phyloP scores from a whole-genome alignment of 371 early-diverging fungal genomes.

The Rhizopus delemar region DNA sequence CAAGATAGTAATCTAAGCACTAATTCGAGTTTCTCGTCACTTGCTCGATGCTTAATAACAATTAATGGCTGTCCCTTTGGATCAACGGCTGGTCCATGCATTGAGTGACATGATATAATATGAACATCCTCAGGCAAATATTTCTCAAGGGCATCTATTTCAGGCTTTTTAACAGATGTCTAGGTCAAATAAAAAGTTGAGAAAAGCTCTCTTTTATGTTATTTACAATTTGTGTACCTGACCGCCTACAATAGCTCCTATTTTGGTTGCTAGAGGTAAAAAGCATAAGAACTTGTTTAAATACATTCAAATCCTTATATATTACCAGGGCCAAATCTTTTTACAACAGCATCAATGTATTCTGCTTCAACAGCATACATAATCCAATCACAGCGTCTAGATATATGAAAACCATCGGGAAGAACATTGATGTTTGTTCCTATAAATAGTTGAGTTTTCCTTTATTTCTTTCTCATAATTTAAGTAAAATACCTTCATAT shows the following conservation, averaged over 20 bases:
- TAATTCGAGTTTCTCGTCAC: constrained; percentile 60
- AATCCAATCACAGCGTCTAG: constrained; percentile 84
- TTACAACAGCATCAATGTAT: constrained; percentile 79
- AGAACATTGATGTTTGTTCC: constrained; percentile 67
- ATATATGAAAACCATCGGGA: constrained; percentile 82
- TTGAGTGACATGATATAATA: constrained; percentile 92
- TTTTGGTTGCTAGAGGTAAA: constrained; percentile 70
- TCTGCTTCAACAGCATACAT: constrained; percentile 95
- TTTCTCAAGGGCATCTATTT: constrained; percentile 85
- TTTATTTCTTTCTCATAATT: not conserved
- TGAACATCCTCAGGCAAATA: constrained; percentile 86
- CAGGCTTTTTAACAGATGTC: constrained; percentile 95
- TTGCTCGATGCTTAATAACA: constrained; percentile 76
- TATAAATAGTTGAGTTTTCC: constrained; percentile 9
- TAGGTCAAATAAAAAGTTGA: constrained; percentile 19
- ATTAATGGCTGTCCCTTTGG: constrained; percentile 87
- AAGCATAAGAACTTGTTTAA: not conserved
- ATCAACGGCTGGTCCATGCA: constrained; percentile 92
- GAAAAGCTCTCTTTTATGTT: not conserved
- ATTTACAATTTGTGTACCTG: constrained; percentile 43
- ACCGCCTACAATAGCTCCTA: constrained; percentile 84
- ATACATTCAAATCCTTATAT: not conserved
- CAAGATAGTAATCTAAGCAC: constrained; percentile 69
- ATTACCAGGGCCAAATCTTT: constrained; percentile 81
- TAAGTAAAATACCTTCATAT: constrained; percentile 49